phyloP scores from a whole-genome alignment of 1,284 basidiomycete species.

The Cryptococcus amylolentus region DNA sequence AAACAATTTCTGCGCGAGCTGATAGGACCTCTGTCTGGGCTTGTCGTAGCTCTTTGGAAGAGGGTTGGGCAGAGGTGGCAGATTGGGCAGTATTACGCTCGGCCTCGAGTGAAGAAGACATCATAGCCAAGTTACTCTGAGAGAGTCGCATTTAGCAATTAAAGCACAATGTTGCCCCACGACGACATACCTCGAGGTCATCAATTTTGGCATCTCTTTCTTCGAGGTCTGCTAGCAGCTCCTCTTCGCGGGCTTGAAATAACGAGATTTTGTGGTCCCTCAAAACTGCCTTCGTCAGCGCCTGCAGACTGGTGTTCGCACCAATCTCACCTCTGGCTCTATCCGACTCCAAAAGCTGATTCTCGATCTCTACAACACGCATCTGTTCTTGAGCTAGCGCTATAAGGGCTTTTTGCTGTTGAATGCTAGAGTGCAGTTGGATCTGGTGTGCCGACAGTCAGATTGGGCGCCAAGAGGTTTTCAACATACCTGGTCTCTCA shows the following conservation, averaged over 20 bases:
- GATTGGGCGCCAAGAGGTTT: neutral
- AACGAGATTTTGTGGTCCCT: conserved; percentile 41
- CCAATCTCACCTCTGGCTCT: conserved; percentile 24
- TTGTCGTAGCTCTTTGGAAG: conserved; percentile 9
- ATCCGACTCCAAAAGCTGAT: conserved; percentile 26
- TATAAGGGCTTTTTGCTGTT: conserved; percentile 37
- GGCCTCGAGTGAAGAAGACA: conserved; percentile 22
- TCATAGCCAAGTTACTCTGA: conserved; percentile 20
- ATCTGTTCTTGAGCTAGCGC: conserved; percentile 40
- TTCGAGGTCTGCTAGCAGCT: conserved; percentile 24
- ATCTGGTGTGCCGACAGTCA: conserved; percentile 20
- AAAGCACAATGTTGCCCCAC: neutral
- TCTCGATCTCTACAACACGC: conserved; percentile 37
- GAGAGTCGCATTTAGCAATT: conserved; percentile 16
- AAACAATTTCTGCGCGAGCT: conserved; percentile 14
- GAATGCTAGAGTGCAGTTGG: conserved; percentile 28
- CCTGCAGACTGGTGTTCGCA: neutral
- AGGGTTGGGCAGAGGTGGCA: conserved; percentile 8
- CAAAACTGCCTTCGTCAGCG: conserved; percentile 21
- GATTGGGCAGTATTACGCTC: conserved; percentile 24
- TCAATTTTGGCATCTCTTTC: conserved; percentile 28
- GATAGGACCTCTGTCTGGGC: conserved; percentile 6
- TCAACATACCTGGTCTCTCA: conserved; percentile 38
- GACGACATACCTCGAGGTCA: conserved; percentile 31
- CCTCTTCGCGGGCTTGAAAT: conserved; percentile 33